Evolutionary conservation across 148 eudicot species (phyloP).

Genomic region (Chenopodium berlandieri): DNA sequence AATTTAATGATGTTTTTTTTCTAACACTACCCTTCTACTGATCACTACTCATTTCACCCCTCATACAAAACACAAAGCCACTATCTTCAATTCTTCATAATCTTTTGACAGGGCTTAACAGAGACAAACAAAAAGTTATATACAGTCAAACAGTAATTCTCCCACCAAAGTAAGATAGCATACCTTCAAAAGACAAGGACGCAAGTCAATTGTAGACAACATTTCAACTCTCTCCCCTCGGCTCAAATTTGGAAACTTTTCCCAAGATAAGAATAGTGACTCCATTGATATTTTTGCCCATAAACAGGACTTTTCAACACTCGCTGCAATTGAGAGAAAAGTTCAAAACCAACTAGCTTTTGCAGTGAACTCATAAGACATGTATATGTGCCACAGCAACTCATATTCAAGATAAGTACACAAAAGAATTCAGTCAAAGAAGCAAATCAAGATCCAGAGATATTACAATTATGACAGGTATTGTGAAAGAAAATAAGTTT

Average conservation of each 20-base stretch:
- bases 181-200: conserved; percentile 73
- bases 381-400: background rate
- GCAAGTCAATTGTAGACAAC: conserved; percentile 66
- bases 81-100: background rate
- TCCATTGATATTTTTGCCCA: conserved; percentile 83
- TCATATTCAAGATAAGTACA: background rate
- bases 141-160: background rate
- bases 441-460: background rate
- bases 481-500: background rate
- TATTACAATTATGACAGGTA: background rate
- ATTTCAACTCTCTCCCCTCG: conserved; percentile 64
- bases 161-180: conserved; percentile 3
- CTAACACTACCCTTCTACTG: background rate
- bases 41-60: background rate
- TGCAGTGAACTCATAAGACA: background rate
- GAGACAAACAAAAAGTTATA: background rate
- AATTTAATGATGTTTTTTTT: too few relatives aligned
- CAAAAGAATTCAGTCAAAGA: background rate
- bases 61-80: background rate
- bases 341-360: background rate
- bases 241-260: conserved; percentile 61
- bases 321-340: conserved; percentile 39
- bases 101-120: too few relatives aligned
- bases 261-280: conserved; percentile 64
- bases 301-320: conserved; percentile 58